Evolutionary conservation across 768 basidiomycete genomes (phyloP).

Genomic region (Boletus reticulatus): DNA sequence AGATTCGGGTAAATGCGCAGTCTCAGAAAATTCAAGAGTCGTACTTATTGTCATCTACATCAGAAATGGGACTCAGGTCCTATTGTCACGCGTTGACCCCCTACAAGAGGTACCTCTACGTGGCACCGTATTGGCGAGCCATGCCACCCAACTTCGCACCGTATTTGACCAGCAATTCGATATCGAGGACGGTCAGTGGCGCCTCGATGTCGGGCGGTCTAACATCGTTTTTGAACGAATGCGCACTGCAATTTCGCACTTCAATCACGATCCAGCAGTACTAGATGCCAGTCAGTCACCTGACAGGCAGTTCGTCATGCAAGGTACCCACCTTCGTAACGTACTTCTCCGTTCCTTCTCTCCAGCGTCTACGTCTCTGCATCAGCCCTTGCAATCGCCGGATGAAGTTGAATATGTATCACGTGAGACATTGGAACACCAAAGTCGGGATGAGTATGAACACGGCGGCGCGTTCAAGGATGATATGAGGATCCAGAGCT

Average conservation of each 20-base stretch:
- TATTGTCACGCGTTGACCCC: constrained; percentile 64
- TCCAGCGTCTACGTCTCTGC: constrained; percentile 21
- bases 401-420: constrained; percentile 39
- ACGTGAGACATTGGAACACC: constrained; percentile 39
- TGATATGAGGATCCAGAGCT: constrained; percentile 77
- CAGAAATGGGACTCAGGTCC: constrained; percentile 69
- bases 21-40: neutral
- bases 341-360: constrained; percentile 61
- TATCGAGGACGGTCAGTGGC: constrained; percentile 49
- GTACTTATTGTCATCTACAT: neutral
- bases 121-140: constrained; percentile 53
- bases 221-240: constrained; percentile 69
- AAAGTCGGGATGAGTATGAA: constrained; percentile 22
- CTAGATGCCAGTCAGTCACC: constrained; percentile 34
- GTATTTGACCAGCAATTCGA: constrained; percentile 53
- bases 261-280: constrained; percentile 52
- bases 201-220: constrained; percentile 69
- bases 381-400: constrained; percentile 36
- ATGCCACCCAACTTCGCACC: constrained; percentile 53
- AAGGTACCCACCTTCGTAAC: constrained; percentile 74
- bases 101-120: constrained; percentile 49
- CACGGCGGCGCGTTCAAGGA: constrained; percentile 56
- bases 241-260: constrained; percentile 56
- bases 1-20: constrained; percentile 59
- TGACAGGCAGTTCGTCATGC: constrained; percentile 52